Percentiles rank a stretch among this genome's conserved stretches.
Evolutionary conservation across 2,329 filamentous ascomycete genomes (phyloP).

Genomic region (Hypoxylon sp.): DNA sequence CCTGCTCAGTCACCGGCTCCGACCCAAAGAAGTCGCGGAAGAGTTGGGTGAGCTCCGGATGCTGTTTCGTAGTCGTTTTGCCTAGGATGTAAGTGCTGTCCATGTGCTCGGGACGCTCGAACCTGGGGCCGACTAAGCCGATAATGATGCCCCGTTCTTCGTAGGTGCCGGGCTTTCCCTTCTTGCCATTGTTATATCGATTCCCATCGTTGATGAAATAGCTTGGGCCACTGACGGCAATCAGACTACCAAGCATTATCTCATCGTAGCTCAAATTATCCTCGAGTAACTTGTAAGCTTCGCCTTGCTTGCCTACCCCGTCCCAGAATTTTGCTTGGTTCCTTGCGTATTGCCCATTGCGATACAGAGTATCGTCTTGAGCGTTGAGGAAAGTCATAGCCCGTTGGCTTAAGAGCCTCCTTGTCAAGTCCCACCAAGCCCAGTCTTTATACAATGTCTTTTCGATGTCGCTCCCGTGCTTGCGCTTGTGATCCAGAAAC

Average conservation of each 20-base stretch:
- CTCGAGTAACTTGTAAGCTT: slow-evolving; percentile 30
- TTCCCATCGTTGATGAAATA: slow-evolving; percentile 46
- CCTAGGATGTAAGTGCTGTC: slow-evolving; percentile 37
- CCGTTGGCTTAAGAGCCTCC: slow-evolving; percentile 41
- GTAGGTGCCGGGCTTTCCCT: slow-evolving; percentile 26
- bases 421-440: slow-evolving; percentile 39
- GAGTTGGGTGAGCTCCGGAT: slow-evolving; percentile 35
- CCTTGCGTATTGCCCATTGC: slow-evolving; percentile 17
- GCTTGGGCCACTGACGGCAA: slow-evolving; percentile 45
- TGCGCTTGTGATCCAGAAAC: slow-evolving; percentile 44
- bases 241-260: slow-evolving; percentile 47
- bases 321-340: slow-evolving; percentile 37
- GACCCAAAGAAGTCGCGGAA: slow-evolving; percentile 40
- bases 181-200: slow-evolving; percentile 36
- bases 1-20: not conserved
- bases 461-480: slow-evolving; percentile 37
- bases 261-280: slow-evolving; percentile 49
- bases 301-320: slow-evolving; percentile 39
- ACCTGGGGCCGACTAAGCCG: slow-evolving; percentile 47
- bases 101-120: slow-evolving; percentile 45
- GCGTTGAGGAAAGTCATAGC: slow-evolving; percentile 38
- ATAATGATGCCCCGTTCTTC: slow-evolving; percentile 45
- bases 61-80: not conserved
- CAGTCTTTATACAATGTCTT: slow-evolving; percentile 37
- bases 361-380: slow-evolving; percentile 39